Base-by-base conservation (phyloP, 1,284 basidiomycete species). In the Rhodotorula sp. region DNA sequence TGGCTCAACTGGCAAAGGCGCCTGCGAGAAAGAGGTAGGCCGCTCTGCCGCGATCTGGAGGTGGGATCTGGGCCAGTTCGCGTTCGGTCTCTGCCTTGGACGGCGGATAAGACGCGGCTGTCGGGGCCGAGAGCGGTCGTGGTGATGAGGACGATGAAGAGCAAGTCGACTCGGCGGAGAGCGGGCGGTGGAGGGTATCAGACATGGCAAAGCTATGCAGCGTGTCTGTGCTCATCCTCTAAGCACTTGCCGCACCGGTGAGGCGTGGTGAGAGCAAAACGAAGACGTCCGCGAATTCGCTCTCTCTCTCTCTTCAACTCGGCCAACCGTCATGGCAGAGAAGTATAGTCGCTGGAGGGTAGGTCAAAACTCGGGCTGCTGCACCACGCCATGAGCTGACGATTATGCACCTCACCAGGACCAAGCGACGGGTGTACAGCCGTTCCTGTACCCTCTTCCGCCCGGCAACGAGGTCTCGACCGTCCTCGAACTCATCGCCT, bases 1-100 rank as follows among this genome's bases (percentile, higher is more conserved):
- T 8, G 53, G 53, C 53, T 54, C 53, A 54, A 66, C 65, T 29
- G 30, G 81, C 46, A 68, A 81, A 83, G 12, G 81, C 80, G 17
- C 78, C 80, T 12, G 74, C 71, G 5, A 83, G 77, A 78, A 82
- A 71, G 22, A 71, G 37, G 66, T 62, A 70, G 8, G 70, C 70
- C 6, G 60, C 37, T n/a, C 26, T 60, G n/a, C 60, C 55, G 3
- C 48, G 60, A 45, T 72, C 70, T 3, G 70, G 60, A 2, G 4
- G 44, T 7, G 67, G 60, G 3, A 69, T 61, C 0, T 15, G 24
- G 3, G 44, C 29, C 4, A 60, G 49, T 33, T 46, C n/a, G 4
- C 60, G 54, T 22, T 56, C 59, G 0, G 0, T 46, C 7, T 22
- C 4, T n/a, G 7, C 30, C 22, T 30, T 18, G 1, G 22, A 26